These are phyloP conservation scores for Plasmopara viticola DNA, from an alignment of 352 stramenopile species.

Conservation along the genomic window DNA sequence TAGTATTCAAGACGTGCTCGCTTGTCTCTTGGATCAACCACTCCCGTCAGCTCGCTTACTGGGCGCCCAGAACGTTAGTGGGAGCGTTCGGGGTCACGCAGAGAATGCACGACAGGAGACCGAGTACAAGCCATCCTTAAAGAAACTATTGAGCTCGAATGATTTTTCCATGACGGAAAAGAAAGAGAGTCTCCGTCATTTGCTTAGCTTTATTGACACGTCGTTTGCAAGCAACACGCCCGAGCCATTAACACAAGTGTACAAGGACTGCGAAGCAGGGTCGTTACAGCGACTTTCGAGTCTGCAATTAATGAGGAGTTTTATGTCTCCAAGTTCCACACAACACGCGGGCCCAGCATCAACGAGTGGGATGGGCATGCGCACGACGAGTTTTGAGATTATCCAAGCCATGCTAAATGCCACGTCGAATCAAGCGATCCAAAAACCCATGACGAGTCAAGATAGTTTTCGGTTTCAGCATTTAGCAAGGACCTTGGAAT, in stretches of 20 bases:
- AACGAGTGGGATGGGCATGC: constrained; percentile 39
- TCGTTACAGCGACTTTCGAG: constrained; percentile 65
- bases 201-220: constrained; percentile 82
- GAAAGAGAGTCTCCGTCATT: constrained; percentile 75
- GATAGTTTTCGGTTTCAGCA: constrained; percentile 85
- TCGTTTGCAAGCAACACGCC: constrained; percentile 69
- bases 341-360: constrained; percentile 1
- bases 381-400: constrained; percentile 83
- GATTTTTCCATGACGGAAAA: constrained; percentile 82
- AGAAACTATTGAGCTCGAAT: constrained; percentile 77
- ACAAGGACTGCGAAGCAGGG: constrained; percentile 72
- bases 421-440: constrained; percentile 76
- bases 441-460: constrained; percentile 84
- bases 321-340: constrained; percentile 39
- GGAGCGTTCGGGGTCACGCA: constrained; percentile 52
- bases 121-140: constrained; percentile 52
- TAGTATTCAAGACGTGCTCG: constrained; percentile 73
- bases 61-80: constrained; percentile 31
- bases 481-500: constrained; percentile 65
- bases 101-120: constrained; percentile 29
- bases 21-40: constrained; percentile 69
- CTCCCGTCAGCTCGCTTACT: constrained; percentile 39
- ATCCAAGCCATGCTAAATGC: constrained; percentile 85
- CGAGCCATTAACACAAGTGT: constrained; percentile 73
- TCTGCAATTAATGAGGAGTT: constrained; percentile 75